Evolutionary conservation across 225 moss, liverwort and hornwort genomes (phyloP).

Genomic region (Sphagnum contortum): DNA sequence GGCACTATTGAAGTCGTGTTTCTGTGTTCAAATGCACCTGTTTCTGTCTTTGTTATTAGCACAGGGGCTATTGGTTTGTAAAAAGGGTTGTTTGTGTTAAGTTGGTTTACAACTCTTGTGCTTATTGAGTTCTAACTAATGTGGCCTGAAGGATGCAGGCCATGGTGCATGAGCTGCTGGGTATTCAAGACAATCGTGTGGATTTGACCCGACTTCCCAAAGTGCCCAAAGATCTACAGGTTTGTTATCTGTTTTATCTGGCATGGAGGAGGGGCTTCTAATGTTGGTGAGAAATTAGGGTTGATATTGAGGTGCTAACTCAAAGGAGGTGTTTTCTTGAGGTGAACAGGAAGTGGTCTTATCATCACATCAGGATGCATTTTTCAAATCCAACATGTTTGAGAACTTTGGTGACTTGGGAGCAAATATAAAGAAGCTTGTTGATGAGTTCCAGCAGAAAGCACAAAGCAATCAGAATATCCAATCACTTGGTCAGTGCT

Average conservation of each 20-base stretch:
- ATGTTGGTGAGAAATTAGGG: too few species aligned
- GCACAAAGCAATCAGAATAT: slow-evolving; percentile 94
- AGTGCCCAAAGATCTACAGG: slow-evolving; percentile 97
- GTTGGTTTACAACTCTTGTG: too few species aligned
- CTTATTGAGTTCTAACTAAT: too few species aligned
- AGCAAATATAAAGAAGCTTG: slow-evolving; percentile 95
- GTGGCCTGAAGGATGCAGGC: slow-evolving; percentile 32
- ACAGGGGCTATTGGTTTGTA: too few species aligned
- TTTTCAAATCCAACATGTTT: slow-evolving; percentile 93
- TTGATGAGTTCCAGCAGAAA: slow-evolving; percentile 92
- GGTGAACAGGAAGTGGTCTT: slow-evolving; percentile 77
- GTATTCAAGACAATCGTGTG: slow-evolving; percentile 88
- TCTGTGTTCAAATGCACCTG: too few species aligned
- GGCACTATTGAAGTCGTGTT: background rate
- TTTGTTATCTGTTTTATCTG: slow-evolving; percentile 9
- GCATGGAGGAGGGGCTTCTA: background rate
- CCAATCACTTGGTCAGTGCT: slow-evolving; percentile 71
- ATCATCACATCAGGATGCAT: slow-evolving; percentile 91
- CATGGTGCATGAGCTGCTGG: slow-evolving; percentile 97
- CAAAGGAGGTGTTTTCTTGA: background rate
- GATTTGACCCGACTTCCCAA: slow-evolving; percentile 77
- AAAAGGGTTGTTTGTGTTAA: too few species aligned
- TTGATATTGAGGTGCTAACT: too few species aligned
- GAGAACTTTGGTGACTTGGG: slow-evolving; percentile 98
- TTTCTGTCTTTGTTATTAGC: too few species aligned